Percentiles rank a stretch among this genome's conserved stretches.
phyloP scores from a whole-genome alignment of 257 asterid species.

The Verbascum thapsus region DNA sequence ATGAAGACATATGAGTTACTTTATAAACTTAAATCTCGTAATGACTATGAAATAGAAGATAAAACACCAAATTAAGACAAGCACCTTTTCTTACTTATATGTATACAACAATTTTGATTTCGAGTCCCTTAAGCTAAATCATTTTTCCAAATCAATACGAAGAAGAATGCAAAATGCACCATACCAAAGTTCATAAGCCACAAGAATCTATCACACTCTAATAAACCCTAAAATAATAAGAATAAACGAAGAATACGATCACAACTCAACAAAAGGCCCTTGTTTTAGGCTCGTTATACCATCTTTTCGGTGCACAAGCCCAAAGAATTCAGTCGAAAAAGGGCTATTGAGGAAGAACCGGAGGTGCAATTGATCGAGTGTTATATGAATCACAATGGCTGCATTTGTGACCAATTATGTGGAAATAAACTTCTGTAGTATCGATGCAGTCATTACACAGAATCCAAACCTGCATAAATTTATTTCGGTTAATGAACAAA shows the following conservation, averaged over 20 bases:
- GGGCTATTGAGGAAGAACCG: slow-evolving; percentile 73
- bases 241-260: background rate
- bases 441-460: slow-evolving; percentile 93
- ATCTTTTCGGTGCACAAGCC: slow-evolving; percentile 32
- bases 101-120: too few species aligned
- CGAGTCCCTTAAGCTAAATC: too few species aligned
- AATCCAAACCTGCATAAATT: slow-evolving; percentile 72
- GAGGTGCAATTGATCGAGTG: slow-evolving; percentile 81
- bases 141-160: too few species aligned
- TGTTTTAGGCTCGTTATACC: slow-evolving; percentile 27
- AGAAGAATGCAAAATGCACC: slow-evolving; percentile 5
- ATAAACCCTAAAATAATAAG: slow-evolving; percentile 2
- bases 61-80: slow-evolving; percentile 3
- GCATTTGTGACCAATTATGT: slow-evolving; percentile 90
- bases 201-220: slow-evolving; percentile 11
- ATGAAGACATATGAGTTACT: too few species aligned
- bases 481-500: background rate
- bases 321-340: slow-evolving; percentile 14
- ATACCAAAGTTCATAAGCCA: background rate
- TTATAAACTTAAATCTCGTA: too few species aligned
- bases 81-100: slow-evolving; percentile 22
- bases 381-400: slow-evolving; percentile 87
- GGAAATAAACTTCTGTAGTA: slow-evolving; percentile 88
- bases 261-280: slow-evolving; percentile 15
- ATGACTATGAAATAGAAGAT: too few species aligned